Evolutionary conservation across 1,139 yeast species (phyloP), one percentile per base, ranked within the genome.

Genomic region (Kodamaea fungicola): DNA sequence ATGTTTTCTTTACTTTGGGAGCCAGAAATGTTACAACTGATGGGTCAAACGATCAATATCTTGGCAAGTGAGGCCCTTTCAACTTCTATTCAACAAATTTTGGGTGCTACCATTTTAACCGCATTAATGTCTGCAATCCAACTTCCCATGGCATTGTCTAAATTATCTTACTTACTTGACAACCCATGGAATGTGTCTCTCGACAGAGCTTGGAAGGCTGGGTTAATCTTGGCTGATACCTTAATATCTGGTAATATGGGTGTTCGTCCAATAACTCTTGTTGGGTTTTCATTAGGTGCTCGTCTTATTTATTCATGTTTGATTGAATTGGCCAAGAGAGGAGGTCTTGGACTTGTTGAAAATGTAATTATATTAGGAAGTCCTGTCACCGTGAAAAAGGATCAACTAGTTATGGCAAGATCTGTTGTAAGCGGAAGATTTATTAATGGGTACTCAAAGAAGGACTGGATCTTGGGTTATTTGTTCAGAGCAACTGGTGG

Each of bases 141-240:
- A 58, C 68, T 87, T 43, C 98, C 99, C 0, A 82, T 94, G 89
- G 83, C 87, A 43, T 69, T 94, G 32, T 80, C 97, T 0, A 94
- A 94, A 54, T 67, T 94, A 28, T 84, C 96, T 0, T 94, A 94
- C 52, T 64, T 94, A 31, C 72, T 94, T 28, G 99, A 94, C 57
- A 94, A 94, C 53, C 99, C 98, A 0, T 94, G 98, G 98, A 90
- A 83, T 54, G 97, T 92, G 4, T 90, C 98, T 0, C 67, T 94
- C 42, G 97, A 92, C 59, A 74, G 99, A 44, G 98, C 99, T 0
- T 90, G 97, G 97, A 76, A 90, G 35, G 95, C 97, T 0, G 99
- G 99, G 2, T 69, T 81, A 43, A 80, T 94, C 34, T 61, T 94
- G 41, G 98, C 98, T 0, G 98, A 94, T 55, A 87, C 97, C 0